Conservation (phyloP, 2,329 filamentous ascomycete species). For the Fusarium sp. region DNA sequence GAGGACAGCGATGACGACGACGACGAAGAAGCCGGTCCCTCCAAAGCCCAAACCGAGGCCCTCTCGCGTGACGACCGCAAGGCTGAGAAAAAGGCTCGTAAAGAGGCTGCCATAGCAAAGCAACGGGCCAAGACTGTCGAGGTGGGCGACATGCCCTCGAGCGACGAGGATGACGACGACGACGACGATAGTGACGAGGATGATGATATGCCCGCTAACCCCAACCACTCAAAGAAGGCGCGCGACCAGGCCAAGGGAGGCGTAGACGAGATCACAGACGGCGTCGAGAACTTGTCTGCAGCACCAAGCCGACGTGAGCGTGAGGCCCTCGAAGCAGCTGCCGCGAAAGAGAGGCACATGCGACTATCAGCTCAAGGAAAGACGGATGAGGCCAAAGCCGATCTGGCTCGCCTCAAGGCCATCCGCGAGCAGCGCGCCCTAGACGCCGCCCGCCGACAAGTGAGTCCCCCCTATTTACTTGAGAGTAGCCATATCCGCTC, state of each 20-base stretch:
- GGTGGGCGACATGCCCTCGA: slow-evolving; percentile 88
- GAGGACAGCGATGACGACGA: slow-evolving; percentile 68
- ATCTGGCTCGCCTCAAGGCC: slow-evolving; percentile 85
- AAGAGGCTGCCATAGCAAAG: slow-evolving; percentile 88
- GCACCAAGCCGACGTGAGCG: slow-evolving; percentile 69
- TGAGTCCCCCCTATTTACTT: slow-evolving; percentile 52
- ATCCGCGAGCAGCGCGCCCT: slow-evolving; percentile 90
- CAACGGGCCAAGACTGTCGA: slow-evolving; percentile 80
- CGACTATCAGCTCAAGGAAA: slow-evolving; percentile 95
- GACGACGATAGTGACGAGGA: slow-evolving; percentile 72
- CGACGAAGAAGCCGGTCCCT: slow-evolving; percentile 62
- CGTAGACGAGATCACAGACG: slow-evolving; percentile 68
- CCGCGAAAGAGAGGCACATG: slow-evolving; percentile 91
- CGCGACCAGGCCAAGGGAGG: slow-evolving; percentile 67
- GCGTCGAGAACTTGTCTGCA: slow-evolving; percentile 67
- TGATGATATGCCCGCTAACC: slow-evolving; percentile 85
- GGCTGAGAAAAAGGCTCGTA: slow-evolving; percentile 89
- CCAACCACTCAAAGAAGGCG: slow-evolving; percentile 88
- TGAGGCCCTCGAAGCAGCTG: slow-evolving; percentile 87
- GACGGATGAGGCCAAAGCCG: slow-evolving; percentile 94
- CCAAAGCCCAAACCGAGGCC: slow-evolving; percentile 61
- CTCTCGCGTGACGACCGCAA: slow-evolving; percentile 88
- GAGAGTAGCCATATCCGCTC: no score
- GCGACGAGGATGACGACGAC: slow-evolving; percentile 76
- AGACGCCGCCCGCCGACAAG: slow-evolving; percentile 87